phyloP scores from a whole-genome alignment of 2,329 filamentous ascomycete genomes.

The Aspergillus viridinutans region DNA sequence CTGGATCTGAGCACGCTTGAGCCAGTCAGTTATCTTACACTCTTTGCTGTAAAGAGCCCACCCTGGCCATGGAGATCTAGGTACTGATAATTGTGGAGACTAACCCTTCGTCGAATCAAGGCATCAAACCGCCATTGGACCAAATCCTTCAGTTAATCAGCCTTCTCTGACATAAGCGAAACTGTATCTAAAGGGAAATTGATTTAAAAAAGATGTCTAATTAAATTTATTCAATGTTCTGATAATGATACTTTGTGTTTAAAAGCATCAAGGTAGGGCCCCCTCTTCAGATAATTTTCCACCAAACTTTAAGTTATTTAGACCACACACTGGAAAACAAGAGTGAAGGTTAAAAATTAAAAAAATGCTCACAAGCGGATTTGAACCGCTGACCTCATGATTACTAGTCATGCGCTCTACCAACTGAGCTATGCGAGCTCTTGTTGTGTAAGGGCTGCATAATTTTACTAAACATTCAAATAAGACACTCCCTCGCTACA shows the following conservation, averaged over 20 bases:
- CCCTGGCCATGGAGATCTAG: neutral
- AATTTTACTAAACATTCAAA: too few relatives aligned
- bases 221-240: neutral
- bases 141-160: neutral
- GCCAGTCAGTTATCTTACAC: neutral
- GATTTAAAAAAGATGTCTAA: neutral
- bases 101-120: neutral
- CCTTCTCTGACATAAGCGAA: neutral
- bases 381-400: slow-evolving; percentile 37
- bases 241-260: neutral
- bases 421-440: slow-evolving; percentile 32
- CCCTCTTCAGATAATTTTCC: neutral
- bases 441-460: too few relatives aligned
- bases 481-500: too few relatives aligned
- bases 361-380: slow-evolving; percentile 28
- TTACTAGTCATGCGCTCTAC: slow-evolving; percentile 37
- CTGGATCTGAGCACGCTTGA: neutral
- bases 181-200: neutral
- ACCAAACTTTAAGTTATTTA: neutral
- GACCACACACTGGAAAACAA: too few relatives aligned
- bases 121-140: neutral
- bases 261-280: neutral
- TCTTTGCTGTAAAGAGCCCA: neutral
- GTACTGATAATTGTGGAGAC: neutral
- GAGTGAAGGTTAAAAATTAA: too few relatives aligned